phyloP scores from a whole-genome alignment of 1,284 basidiomycete genomes.

The Puccinia horiana region DNA sequence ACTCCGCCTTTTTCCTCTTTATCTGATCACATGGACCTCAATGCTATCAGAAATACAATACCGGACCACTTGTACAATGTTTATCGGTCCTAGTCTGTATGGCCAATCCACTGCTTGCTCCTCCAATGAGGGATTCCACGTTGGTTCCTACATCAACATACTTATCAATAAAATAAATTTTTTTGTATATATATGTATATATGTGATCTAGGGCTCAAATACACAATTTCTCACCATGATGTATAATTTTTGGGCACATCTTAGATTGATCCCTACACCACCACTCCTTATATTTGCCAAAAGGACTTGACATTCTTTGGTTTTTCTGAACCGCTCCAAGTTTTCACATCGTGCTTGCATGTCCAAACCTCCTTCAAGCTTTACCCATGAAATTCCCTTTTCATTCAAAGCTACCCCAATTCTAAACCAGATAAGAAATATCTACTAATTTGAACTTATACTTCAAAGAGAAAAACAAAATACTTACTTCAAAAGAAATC shows the following conservation, averaged over 20 bases:
- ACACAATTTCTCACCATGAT: constrained; percentile 10
- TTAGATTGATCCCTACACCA: not conserved
- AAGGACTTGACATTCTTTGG: not conserved
- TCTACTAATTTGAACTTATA: not conserved
- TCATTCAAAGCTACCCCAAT: not conserved
- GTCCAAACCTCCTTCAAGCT: not conserved
- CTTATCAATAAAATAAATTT: not conserved
- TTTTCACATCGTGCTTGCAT: not conserved
- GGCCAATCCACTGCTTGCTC: constrained; percentile 8
- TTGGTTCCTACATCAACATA: not conserved
- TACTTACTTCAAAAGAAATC: not conserved
- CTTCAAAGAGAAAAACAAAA: not conserved
- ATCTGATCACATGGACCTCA: not conserved
- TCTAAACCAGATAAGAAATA: not conserved
- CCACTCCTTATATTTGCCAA: not conserved
- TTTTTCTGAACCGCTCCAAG: not conserved
- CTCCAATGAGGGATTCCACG: constrained; percentile 7
- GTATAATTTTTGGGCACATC: not conserved
- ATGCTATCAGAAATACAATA: not conserved
- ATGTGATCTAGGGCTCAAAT: not conserved
- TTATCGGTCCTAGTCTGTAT: not conserved
- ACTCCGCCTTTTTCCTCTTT: constrained; percentile 1
- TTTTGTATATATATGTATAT: not conserved
- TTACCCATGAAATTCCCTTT: not conserved
- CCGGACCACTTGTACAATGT: not conserved